Conservation (phyloP, 345 rosid genomes). For the Eutrema yunnanense region DNA sequence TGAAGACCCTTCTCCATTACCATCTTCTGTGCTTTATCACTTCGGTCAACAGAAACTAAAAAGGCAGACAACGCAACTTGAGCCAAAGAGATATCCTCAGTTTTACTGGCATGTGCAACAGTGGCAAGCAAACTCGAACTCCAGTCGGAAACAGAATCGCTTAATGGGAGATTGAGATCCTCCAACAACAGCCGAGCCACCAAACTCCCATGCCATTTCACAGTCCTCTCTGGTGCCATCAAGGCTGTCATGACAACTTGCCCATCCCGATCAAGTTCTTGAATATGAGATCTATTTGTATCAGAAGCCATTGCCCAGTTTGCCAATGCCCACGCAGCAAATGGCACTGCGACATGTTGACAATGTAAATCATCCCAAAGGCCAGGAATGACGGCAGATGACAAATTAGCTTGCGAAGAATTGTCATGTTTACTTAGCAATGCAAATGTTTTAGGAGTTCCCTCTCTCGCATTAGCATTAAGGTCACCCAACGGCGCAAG, state of each 20-base stretch:
- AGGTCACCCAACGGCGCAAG: constrained; percentile 43
- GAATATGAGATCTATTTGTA: constrained; percentile 71
- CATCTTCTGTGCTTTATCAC: constrained; percentile 51
- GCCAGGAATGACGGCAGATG: constrained; percentile 89
- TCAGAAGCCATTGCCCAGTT: constrained; percentile 98
- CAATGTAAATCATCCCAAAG: constrained; percentile 98
- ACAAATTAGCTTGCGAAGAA: constrained; percentile 52
- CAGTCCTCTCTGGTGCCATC: constrained; percentile 96
- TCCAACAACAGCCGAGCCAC: constrained; percentile 81
- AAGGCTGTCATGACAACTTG: constrained; percentile 83
- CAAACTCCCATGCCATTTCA: constrained; percentile 98
- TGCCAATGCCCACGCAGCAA: constrained; percentile 98
- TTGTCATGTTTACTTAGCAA: constrained; percentile 53
- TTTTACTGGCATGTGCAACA: constrained; percentile 66
- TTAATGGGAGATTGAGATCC: constrained; percentile 75
- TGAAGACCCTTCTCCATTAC: constrained; percentile 84
- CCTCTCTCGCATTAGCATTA: constrained; percentile 31
- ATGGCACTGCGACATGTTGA: constrained; percentile 99
- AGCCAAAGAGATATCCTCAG: constrained; percentile 79
- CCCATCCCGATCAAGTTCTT: constrained; percentile 87
- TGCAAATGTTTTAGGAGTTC: constrained; percentile 39
- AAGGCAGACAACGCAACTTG: constrained; percentile 82
- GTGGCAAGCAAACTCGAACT: constrained; percentile 84
- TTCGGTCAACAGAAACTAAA: constrained; percentile 80
- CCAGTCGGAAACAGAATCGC: constrained; percentile 88